A percentile compares a stretch with the other conserved stretches of the same genome.
Conservation (phyloP, 169 alveolate genomes). For the Eimeria necatrix region DNA sequence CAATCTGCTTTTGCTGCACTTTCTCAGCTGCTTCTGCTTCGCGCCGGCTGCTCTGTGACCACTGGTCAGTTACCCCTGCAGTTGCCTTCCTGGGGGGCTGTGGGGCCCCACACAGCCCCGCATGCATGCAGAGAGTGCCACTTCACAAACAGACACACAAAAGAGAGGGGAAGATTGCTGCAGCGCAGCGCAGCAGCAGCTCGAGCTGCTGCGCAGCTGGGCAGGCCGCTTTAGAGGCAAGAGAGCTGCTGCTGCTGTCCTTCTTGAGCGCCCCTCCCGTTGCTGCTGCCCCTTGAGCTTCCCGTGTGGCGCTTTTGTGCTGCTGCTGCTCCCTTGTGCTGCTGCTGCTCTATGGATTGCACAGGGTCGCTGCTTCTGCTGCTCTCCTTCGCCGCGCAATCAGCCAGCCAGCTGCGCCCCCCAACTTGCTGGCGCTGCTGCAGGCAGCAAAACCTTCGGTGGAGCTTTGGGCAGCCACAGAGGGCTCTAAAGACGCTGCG, state of each 20-base stretch:
- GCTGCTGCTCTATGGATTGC: neutral
- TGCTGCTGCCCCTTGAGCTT: neutral
- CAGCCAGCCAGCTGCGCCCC: neutral
- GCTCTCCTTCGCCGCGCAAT: constrained; percentile 31
- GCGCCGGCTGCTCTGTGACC: neutral
- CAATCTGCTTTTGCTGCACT: neutral
- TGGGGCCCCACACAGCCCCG: too few species aligned
- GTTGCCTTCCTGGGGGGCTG: too few species aligned
- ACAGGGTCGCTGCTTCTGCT: neutral
- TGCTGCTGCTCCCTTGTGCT: neutral
- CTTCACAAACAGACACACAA: too few species aligned
- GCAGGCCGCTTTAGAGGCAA: too few species aligned
- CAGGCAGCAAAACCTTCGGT: constrained; percentile 7
- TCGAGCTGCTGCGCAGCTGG: too few species aligned
- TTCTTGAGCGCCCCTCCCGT: too few species aligned
- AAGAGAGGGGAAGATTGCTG: too few species aligned
- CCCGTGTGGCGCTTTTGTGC: neutral
- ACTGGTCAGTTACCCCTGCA: neutral
- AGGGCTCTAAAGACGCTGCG: neutral
- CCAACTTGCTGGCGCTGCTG: constrained; percentile 31
- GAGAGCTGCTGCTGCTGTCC: too few species aligned
- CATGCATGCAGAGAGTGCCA: too few species aligned
- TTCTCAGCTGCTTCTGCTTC: neutral
- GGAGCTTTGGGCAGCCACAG: neutral
- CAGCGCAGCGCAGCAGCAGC: too few species aligned